Percentiles rank a stretch among this genome's conserved stretches.
Evolutionary conservation across 306 rosid genomes (phyloP).

Genomic region (Elaeagnus macrophylla): DNA sequence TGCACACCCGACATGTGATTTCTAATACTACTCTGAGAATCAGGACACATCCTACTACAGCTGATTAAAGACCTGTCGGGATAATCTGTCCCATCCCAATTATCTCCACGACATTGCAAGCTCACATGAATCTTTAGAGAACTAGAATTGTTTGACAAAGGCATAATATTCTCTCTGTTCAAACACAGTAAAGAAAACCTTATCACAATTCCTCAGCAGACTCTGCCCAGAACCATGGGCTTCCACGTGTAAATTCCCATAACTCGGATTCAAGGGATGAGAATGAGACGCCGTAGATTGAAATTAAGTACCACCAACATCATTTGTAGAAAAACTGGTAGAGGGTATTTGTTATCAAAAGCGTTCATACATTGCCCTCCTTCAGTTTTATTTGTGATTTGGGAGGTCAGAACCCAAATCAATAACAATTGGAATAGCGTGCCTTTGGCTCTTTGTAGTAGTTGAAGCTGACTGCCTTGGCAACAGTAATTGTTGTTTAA

Average conservation of each 20-base stretch:
- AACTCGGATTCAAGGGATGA: slow-evolving; percentile 14
- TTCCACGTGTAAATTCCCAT: slow-evolving; percentile 18
- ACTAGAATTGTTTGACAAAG: slow-evolving; percentile 4
- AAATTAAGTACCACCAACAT: not conserved
- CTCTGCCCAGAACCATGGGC: not conserved
- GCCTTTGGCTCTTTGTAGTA: not conserved
- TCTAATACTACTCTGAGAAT: slow-evolving; percentile 7
- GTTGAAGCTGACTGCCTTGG: slow-evolving; percentile 11
- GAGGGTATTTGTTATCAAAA: not conserved
- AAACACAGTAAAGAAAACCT: slow-evolving; percentile 4
- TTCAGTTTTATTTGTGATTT: too few relatives aligned
- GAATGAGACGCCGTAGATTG: slow-evolving; percentile 3
- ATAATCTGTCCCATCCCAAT: not conserved
- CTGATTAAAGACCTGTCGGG: not conserved
- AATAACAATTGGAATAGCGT: not conserved
- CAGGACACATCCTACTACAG: not conserved
- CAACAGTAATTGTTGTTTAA: slow-evolving; percentile 11
- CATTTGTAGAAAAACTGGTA: not conserved
- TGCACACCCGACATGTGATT: slow-evolving; percentile 6
- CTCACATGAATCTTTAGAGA: not conserved
- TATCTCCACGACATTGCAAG: not conserved
- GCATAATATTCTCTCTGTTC: slow-evolving; percentile 22
- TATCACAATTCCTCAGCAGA: not conserved
- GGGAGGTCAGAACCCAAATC: slow-evolving; percentile 6
- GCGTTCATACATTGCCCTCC: too few relatives aligned